Evolutionary conservation across 192 early-diverging fungal species (phyloP).

Genomic region (Coemansia sp.): DNA sequence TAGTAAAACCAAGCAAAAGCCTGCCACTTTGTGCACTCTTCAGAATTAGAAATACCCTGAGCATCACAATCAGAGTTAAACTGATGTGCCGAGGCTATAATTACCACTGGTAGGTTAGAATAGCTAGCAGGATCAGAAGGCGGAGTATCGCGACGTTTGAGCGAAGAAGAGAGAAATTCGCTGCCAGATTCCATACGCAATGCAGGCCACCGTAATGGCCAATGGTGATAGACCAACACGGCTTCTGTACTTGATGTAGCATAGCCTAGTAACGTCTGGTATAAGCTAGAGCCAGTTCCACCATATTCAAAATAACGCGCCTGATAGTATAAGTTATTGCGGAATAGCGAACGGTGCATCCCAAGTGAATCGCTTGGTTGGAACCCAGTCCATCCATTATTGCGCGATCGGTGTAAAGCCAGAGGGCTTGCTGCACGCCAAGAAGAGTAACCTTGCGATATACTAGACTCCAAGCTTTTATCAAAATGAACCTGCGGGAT

Average conservation of each 20-base stretch:
- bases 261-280: conserved; percentile 42
- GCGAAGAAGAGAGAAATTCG: conserved; percentile 5
- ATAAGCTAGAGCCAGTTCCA: conserved; percentile 46
- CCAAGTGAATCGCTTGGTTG: conserved; percentile 32
- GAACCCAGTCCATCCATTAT: conserved; percentile 45
- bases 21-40: conserved; percentile 54
- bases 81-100: conserved; percentile 45
- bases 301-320: conserved; percentile 56
- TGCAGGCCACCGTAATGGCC: conserved; percentile 55
- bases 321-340: conserved; percentile 55
- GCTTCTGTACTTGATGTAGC: conserved; percentile 33
- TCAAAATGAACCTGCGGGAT: conserved; percentile 37
- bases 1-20: conserved; percentile 55
- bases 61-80: conserved; percentile 40
- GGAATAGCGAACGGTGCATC: conserved; percentile 49
- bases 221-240: conserved; percentile 49
- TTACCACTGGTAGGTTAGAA: conserved; percentile 33
- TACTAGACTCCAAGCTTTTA: conserved; percentile 14
- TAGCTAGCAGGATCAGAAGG: conserved; percentile 12
- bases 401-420: conserved; percentile 47
- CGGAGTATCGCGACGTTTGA: background rate
- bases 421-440: conserved; percentile 52
- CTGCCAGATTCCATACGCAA: conserved; percentile 32
- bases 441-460: conserved; percentile 30
- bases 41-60: conserved; percentile 31